These are phyloP conservation scores for Globisporangium mamillatum DNA, from an alignment of 352 stramenopile genomes.

Conservation along the genomic window DNA sequence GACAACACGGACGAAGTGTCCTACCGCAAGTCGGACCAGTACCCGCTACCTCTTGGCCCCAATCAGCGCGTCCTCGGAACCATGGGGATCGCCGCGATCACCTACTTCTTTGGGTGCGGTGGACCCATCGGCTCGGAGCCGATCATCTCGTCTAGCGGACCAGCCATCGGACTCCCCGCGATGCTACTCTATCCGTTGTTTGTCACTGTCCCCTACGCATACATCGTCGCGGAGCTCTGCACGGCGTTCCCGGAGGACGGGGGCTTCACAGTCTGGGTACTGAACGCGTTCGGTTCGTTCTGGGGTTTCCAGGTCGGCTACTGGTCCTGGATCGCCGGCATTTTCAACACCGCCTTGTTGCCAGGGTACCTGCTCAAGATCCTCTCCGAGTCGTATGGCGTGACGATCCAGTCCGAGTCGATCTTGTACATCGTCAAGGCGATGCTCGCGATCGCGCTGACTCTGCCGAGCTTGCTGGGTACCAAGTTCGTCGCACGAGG, in stretches of 20 bases:
- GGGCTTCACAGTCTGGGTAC: constrained; percentile 84
- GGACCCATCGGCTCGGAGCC: constrained; percentile 26
- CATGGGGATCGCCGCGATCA: neutral
- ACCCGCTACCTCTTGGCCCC: neutral
- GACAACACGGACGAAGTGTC: too few species aligned
- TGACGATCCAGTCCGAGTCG: neutral
- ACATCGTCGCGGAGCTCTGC: constrained; percentile 87
- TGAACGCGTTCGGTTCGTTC: constrained; percentile 84
- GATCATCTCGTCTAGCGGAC: constrained; percentile 24
- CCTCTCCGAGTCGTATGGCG: constrained; percentile 9
- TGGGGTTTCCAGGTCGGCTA: constrained; percentile 66
- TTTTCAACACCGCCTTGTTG: constrained; percentile 34
- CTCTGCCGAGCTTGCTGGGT: constrained; percentile 21
- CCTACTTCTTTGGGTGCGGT: constrained; percentile 15
- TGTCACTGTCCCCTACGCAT: constrained; percentile 78
- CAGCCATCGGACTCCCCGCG: constrained; percentile 63
- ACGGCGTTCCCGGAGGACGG: constrained; percentile 77
- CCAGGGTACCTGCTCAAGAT: constrained; percentile 36
- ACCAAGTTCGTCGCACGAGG: neutral
- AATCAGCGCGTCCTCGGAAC: neutral
- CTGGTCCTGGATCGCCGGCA: constrained; percentile 72
- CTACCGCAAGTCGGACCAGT: too few species aligned
- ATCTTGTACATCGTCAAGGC: constrained; percentile 27
- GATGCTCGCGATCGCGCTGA: constrained; percentile 18
- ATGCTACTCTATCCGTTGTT: constrained; percentile 80